These are phyloP conservation scores for Astrocystis sublimbata DNA, from an alignment of 495 filamentous ascomycete genomes.

Conservation along the genomic window DNA sequence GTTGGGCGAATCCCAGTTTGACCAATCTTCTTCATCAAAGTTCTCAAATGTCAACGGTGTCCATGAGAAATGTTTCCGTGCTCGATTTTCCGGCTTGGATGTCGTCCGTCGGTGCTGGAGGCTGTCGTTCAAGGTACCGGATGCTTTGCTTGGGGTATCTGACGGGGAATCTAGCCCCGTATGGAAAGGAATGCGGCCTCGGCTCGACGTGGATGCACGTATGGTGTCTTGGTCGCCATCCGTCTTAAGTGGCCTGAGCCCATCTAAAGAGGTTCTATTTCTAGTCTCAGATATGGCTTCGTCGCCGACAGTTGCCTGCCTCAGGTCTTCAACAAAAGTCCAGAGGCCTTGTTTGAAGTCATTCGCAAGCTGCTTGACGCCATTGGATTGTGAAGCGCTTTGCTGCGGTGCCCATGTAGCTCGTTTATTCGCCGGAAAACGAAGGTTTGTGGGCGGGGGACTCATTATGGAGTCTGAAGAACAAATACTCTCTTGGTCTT, in stretches of 20 bases:
- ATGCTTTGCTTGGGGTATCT: slow-evolving; percentile 24
- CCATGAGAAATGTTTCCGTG: slow-evolving; percentile 48
- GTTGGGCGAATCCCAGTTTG: slow-evolving; percentile 66
- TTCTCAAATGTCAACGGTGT: slow-evolving; percentile 49
- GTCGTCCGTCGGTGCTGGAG: slow-evolving; percentile 27
- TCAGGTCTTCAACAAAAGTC: slow-evolving; percentile 94
- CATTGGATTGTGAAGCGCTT: slow-evolving; percentile 31
- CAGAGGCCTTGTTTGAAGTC: slow-evolving; percentile 89
- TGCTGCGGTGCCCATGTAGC: slow-evolving; percentile 50
- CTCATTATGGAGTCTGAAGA: slow-evolving; percentile 29
- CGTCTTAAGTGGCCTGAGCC: slow-evolving; percentile 29
- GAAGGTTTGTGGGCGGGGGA: slow-evolving; percentile 25
- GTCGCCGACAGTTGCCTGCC: slow-evolving; percentile 93
- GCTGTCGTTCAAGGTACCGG: slow-evolving; percentile 29
- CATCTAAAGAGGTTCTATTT: slow-evolving; percentile 32
- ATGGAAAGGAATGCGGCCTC: slow-evolving; percentile 31
- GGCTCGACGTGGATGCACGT: slow-evolving; percentile 32
- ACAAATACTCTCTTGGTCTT: slow-evolving; percentile 30
- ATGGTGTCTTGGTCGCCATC: slow-evolving; percentile 41
- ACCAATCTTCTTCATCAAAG: slow-evolving; percentile 71
- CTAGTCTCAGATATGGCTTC: slow-evolving; percentile 64
- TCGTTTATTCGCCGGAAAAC: slow-evolving; percentile 40
- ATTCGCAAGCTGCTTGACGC: slow-evolving; percentile 79
- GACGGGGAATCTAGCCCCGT: slow-evolving; percentile 20
- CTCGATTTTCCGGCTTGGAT: slow-evolving; percentile 28